Percentiles rank a stretch among this genome's conserved stretches.
Conservation (phyloP, 2,329 filamentous ascomycete species). For the Hypoxylon sp. region DNA sequence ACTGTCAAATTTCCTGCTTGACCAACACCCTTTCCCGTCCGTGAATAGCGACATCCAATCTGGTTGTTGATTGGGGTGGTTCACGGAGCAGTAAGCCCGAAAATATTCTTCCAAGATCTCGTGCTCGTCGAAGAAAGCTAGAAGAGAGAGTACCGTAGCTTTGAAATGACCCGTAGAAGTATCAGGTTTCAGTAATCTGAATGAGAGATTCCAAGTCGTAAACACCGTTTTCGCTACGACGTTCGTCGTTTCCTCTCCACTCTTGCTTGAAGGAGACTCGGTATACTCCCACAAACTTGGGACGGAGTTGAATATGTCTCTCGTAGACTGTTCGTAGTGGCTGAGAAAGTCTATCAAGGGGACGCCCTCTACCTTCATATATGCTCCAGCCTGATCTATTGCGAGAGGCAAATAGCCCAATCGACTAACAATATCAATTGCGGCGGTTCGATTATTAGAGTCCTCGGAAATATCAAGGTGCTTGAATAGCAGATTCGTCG, state of each 20-base stretch:
- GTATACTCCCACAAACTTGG: conserved; percentile 31
- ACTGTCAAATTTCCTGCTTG: conserved; percentile 22
- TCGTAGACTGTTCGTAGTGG: conserved; percentile 28
- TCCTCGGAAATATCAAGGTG: conserved; percentile 9
- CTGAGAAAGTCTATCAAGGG: conserved; percentile 10
- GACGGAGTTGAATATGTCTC: conserved; percentile 21
- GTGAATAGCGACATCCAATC: conserved; percentile 28
- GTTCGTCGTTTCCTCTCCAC: background rate
- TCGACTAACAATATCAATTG: conserved; percentile 16
- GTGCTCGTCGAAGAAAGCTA: conserved; percentile 29
- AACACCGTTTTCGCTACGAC: conserved; percentile 27
- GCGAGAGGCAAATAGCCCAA: conserved; percentile 27
- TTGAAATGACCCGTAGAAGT: conserved; percentile 12
- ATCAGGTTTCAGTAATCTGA: conserved; percentile 17
- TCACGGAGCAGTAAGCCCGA: conserved; percentile 5
- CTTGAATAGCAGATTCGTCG: conserved; percentile 16
- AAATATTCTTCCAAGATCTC: conserved; percentile 27
- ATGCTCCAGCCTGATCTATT: conserved; percentile 31
- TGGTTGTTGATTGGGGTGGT: background rate
- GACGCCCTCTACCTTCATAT: conserved; percentile 26
- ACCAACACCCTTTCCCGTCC: conserved; percentile 15
- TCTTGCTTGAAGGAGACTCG: background rate
- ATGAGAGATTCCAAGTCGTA: conserved; percentile 34
- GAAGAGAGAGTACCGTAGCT: conserved; percentile 20
- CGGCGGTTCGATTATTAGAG: conserved; percentile 1